Conservation (phyloP, 2,329 filamentous ascomycete species). For the Huntiella abstrusa region DNA sequence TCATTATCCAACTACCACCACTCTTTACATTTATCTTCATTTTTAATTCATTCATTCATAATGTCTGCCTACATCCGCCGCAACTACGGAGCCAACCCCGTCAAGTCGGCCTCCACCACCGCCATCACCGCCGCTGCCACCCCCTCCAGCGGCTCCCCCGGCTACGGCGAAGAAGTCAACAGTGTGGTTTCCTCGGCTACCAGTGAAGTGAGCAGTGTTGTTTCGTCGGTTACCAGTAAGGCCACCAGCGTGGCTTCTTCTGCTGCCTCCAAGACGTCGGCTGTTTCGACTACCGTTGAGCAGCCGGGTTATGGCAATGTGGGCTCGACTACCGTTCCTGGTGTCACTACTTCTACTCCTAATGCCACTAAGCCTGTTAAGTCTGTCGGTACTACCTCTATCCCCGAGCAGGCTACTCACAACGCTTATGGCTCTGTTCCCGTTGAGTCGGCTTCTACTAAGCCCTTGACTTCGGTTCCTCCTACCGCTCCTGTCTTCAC, state of each 20-base stretch:
- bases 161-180: not conserved
- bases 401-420: not conserved
- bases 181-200: too few relatives aligned
- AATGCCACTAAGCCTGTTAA: not conserved
- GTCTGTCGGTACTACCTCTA: not conserved
- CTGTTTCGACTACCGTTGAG: too few relatives aligned
- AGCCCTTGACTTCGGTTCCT: too few relatives aligned
- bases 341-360: not conserved
- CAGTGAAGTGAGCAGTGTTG: too few relatives aligned
- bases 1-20: too few relatives aligned
- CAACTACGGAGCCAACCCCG: slow-evolving; percentile 4
- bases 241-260: too few relatives aligned
- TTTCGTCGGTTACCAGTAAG: too few relatives aligned
- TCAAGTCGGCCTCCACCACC: not conserved
- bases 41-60: not conserved
- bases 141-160: not conserved
- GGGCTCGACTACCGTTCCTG: not conserved
- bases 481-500: too few relatives aligned
- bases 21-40: not conserved
- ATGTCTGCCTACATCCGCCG: not conserved
- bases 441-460: too few relatives aligned
- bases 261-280: too few relatives aligned
- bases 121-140: too few relatives aligned
- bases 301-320: not conserved
- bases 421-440: too few relatives aligned